Conservation (phyloP, 768 basidiomycete genomes). For the Rhodotorula toruloides region DNA sequence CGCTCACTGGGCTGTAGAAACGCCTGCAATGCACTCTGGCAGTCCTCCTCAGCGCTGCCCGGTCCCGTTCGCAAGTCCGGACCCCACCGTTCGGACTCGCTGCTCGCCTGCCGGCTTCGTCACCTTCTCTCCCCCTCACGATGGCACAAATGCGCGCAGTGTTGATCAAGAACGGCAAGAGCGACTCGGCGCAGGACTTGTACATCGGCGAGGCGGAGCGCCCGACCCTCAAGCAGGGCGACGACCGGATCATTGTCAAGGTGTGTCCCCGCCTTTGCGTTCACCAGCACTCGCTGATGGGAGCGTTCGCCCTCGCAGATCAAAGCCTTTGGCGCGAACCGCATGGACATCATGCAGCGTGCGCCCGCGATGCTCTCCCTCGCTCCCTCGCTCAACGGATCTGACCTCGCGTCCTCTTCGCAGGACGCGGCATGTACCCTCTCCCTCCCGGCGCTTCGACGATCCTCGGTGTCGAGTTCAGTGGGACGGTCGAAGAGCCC, state of each 20-base stretch:
- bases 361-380: neutral
- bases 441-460: constrained; percentile 37
- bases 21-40: no score
- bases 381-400: neutral
- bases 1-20: no score
- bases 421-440: constrained; percentile 31
- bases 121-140: neutral
- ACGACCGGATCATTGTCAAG: constrained; percentile 38
- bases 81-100: neutral
- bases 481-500: constrained; percentile 36
- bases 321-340: constrained; percentile 42
- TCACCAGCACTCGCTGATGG: no score
- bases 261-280: constrained; percentile 2
- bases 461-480: constrained; percentile 43
- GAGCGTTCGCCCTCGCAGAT: constrained; percentile 6
- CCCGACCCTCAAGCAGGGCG: constrained; percentile 30
- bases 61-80: neutral
- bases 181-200: constrained; percentile 21
- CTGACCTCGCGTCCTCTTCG: neutral
- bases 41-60: no score
- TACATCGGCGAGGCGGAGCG: constrained; percentile 34
- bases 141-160: constrained; percentile 18
- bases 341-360: constrained; percentile 24
- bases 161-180: constrained; percentile 28
- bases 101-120: neutral